phyloP scores from a whole-genome alignment of 441 rosid genomes.

The Gossypium gossypioides region DNA sequence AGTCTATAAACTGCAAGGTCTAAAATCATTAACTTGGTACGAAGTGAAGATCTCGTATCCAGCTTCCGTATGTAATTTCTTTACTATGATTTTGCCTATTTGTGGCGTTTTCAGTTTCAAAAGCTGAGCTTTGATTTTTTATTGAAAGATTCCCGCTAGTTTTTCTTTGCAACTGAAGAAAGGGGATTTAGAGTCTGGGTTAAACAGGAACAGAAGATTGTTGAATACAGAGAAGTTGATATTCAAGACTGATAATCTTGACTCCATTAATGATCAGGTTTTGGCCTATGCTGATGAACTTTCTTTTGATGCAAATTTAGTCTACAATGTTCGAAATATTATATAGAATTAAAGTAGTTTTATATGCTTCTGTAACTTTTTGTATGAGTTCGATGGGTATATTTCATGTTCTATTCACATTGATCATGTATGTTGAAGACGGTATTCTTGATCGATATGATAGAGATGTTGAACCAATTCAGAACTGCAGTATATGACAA shows the following conservation, averaged over 20 bases:
- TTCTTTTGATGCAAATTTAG: constrained; percentile 1
- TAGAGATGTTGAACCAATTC: too few species aligned
- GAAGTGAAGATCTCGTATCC: constrained; percentile 98
- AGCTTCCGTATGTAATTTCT: constrained; percentile 69
- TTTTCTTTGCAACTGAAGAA: constrained; percentile 54
- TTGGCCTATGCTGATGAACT: not conserved
- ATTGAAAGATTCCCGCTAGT: constrained; percentile 51
- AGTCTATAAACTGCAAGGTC: constrained; percentile 46
- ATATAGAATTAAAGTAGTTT: not conserved
- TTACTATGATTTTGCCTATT: constrained; percentile 11
- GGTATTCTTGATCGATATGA: too few species aligned
- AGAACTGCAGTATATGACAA: too few species aligned
- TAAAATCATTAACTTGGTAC: constrained; percentile 62
- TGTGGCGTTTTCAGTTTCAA: constrained; percentile 7
- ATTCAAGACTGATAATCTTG: constrained; percentile 47
- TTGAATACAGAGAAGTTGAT: constrained; percentile 71
- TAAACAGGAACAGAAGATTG: constrained; percentile 39
- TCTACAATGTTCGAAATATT: not conserved
- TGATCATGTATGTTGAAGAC: too few species aligned
- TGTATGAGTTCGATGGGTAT: too few species aligned
- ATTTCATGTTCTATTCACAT: too few species aligned
- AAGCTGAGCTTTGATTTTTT: not conserved
- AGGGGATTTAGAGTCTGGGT: constrained; percentile 27
- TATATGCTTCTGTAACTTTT: too few species aligned
- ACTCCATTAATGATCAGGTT: constrained; percentile 40